These are phyloP conservation scores for Herpetomonas tarakana DNA, from an alignment of 208 protist species.

Conservation along the genomic window DNA sequence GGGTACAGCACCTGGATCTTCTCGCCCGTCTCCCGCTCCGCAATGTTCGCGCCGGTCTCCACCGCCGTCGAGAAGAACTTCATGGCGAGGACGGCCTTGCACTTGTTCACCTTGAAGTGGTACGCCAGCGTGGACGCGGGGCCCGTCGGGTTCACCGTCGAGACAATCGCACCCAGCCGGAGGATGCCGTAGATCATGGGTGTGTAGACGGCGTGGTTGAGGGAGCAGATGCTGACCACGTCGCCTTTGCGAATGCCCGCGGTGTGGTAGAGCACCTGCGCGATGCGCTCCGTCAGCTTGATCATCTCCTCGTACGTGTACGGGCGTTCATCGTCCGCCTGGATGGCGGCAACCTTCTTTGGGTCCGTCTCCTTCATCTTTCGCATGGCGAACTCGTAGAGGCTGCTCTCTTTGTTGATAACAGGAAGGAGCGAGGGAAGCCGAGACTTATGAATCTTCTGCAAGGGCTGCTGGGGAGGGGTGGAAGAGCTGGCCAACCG, in stretches of 20 bases:
- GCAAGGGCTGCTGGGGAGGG: not conserved
- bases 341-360: constrained; percentile 8
- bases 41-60: constrained; percentile 14
- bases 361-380: constrained; percentile 6
- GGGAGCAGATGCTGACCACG: constrained; percentile 24
- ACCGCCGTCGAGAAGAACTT: constrained; percentile 12
- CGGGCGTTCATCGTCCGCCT: constrained; percentile 8
- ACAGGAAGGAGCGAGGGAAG: constrained; percentile 13
- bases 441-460: constrained; percentile 17
- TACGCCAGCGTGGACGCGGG: constrained; percentile 15
- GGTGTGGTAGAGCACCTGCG: constrained; percentile 28
- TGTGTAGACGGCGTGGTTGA: constrained; percentile 25
- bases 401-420: constrained; percentile 15
- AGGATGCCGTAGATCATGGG: constrained; percentile 23
- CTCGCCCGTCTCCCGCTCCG: constrained; percentile 18
- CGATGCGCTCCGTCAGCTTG: constrained; percentile 13
- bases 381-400: constrained; percentile 22
- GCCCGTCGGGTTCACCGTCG: constrained; percentile 23
- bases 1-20: constrained; percentile 21
- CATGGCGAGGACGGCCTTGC: constrained; percentile 22
- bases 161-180: constrained; percentile 27
- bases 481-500: not conserved
- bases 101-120: constrained; percentile 15
- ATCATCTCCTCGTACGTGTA: constrained; percentile 9
- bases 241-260: constrained; percentile 26